Percentiles rank a stretch among this genome's conserved stretches.
Evolutionary conservation across 2,329 filamentous ascomycete species (phyloP).

Genomic region (Zalaria sp.): DNA sequence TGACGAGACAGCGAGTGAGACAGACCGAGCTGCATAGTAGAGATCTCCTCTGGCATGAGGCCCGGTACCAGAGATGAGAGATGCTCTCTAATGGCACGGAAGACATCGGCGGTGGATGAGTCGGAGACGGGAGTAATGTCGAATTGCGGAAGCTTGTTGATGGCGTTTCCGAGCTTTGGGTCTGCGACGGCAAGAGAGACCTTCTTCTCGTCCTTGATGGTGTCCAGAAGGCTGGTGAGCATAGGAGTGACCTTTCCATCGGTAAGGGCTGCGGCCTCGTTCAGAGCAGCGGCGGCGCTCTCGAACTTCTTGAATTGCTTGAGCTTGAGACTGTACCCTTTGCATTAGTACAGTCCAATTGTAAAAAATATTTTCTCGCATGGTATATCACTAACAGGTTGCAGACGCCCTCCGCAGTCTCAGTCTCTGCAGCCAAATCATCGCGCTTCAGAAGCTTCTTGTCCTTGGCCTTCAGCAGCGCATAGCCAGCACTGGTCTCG

Average conservation of each 20-base stretch:
- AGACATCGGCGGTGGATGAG: constrained; percentile 71
- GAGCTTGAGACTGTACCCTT: constrained; percentile 50
- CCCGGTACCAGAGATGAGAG: constrained; percentile 83
- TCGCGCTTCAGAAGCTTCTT: constrained; percentile 93
- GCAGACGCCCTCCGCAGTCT: constrained; percentile 70
- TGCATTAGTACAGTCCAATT: too few relatives aligned
- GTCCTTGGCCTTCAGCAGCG: constrained; percentile 95
- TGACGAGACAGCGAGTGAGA: constrained; percentile 93
- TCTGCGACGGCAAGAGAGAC: constrained; percentile 87
- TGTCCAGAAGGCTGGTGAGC: constrained; percentile 67
- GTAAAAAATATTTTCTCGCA: not conserved
- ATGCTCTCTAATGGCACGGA: constrained; percentile 86
- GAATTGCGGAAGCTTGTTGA: constrained; percentile 80
- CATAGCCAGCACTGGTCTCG: constrained; percentile 93
- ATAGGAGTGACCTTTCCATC: constrained; percentile 82
- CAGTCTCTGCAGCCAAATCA: constrained; percentile 59
- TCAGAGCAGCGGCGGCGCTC: constrained; percentile 75
- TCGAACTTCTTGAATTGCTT: constrained; percentile 98
- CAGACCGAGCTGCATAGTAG: constrained; percentile 89
- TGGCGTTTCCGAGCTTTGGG: constrained; percentile 77
- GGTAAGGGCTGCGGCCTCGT: constrained; percentile 76
- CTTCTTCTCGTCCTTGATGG: constrained; percentile 96
- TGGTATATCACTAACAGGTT: constrained; percentile 44
- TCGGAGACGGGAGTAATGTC: constrained; percentile 76
- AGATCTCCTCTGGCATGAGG: constrained; percentile 69